These are phyloP conservation scores for Mycena sp. DNA, from an alignment of 1,284 basidiomycete genomes.

Conservation along the genomic window DNA sequence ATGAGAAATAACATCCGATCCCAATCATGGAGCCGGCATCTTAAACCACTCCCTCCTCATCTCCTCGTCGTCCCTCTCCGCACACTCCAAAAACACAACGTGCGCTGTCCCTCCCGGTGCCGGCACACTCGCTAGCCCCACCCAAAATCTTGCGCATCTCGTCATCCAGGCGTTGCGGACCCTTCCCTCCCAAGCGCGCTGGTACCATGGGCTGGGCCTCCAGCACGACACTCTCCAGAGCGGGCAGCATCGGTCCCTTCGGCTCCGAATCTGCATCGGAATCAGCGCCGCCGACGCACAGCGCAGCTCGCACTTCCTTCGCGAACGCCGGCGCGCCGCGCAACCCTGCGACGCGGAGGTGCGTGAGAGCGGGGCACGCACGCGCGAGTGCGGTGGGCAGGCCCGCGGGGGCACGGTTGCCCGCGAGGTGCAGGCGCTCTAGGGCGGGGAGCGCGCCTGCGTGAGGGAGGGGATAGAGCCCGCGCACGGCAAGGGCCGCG, in stretches of 20 bases:
- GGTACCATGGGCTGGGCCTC: not conserved
- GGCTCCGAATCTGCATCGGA: not conserved
- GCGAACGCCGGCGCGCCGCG: conserved; percentile 49
- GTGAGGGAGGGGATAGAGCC: conserved; percentile 60
- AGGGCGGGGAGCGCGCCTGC: conserved; percentile 51
- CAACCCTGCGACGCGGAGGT: conserved; percentile 54
- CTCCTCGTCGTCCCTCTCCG: not conserved
- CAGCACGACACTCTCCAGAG: not conserved
- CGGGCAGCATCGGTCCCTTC: not conserved
- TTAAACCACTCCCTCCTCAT: conserved; percentile 2
- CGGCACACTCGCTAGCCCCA: not conserved
- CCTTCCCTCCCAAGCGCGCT: not conserved
- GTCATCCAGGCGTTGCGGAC: not conserved
- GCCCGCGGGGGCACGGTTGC: conserved; percentile 60
- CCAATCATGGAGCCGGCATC: not conserved
- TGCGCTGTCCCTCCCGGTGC: not conserved
- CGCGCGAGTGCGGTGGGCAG: conserved; percentile 50
- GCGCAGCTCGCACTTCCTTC: conserved; percentile 46
- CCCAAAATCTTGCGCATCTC: conserved; percentile 5
- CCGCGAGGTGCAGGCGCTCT: conserved; percentile 54
- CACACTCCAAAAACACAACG: not conserved
- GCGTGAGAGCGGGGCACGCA: conserved; percentile 51
- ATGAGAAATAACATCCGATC: too few species aligned
- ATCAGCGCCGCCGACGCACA: not conserved
- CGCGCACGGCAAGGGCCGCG: conserved; percentile 49